Percentiles rank a stretch among this genome's conserved stretches.
These are phyloP conservation scores for Actinomortierella ambigua DNA, from an alignment of 371 early-diverging fungal genomes.

Conservation along the genomic window DNA sequence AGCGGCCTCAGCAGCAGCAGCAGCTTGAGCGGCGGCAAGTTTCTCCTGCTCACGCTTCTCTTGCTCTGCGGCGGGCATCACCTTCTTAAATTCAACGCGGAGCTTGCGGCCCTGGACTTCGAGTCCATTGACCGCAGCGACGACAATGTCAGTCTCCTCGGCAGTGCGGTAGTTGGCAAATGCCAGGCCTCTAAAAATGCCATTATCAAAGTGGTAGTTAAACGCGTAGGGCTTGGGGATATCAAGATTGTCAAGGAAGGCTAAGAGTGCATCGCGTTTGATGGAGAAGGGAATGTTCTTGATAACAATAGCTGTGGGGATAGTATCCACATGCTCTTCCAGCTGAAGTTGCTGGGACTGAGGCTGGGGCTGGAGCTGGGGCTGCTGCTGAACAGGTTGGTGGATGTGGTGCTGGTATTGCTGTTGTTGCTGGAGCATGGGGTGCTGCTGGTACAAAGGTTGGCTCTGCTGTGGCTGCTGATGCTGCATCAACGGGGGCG, in stretches of 20 bases:
- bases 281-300: slow-evolving; percentile 85
- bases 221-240: slow-evolving; percentile 79
- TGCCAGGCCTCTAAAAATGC: slow-evolving; percentile 80
- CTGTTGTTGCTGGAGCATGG: slow-evolving; percentile 37
- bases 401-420: slow-evolving; percentile 20
- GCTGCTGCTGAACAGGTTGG: slow-evolving; percentile 33
- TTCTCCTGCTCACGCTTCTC: slow-evolving; percentile 53
- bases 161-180: slow-evolving; percentile 83
- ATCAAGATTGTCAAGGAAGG: slow-evolving; percentile 64
- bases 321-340: slow-evolving; percentile 54
- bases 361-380: slow-evolving; percentile 49
- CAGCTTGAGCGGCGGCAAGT: slow-evolving; percentile 32
- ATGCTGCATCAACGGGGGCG: slow-evolving; percentile 12
- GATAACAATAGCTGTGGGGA: slow-evolving; percentile 81
- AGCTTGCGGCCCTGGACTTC: slow-evolving; percentile 77
- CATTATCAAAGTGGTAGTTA: slow-evolving; percentile 78
- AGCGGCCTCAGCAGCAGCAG: slow-evolving; percentile 17
- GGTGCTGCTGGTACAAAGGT: slow-evolving; percentile 28
- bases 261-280: slow-evolving; percentile 74
- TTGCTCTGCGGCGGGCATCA: slow-evolving; percentile 57
- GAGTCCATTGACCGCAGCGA: slow-evolving; percentile 69
- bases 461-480: slow-evolving; percentile 19
- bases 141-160: slow-evolving; percentile 74
- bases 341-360: slow-evolving; percentile 37
- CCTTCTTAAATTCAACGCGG: slow-evolving; percentile 83